phyloP scores from a whole-genome alignment of 805 yeast genomes.

The Saccharomycopsis oosterbeekiorum region DNA sequence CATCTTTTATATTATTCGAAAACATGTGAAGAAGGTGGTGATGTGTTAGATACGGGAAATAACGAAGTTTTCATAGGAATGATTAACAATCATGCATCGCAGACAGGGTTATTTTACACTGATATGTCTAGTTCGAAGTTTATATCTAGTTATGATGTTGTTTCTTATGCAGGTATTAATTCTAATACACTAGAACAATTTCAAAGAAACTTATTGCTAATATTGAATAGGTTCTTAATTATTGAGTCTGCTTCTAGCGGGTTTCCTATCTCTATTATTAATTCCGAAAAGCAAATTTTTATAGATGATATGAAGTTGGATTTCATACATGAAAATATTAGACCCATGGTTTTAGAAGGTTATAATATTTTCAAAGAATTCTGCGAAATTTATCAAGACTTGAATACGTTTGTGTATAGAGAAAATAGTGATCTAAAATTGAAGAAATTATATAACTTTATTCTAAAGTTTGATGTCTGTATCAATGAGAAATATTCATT shows the following conservation, averaged over 20 bases:
- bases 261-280: background rate
- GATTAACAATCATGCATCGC: background rate
- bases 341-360: background rate
- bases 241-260: background rate
- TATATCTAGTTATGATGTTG: background rate
- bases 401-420: background rate
- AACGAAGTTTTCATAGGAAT: background rate
- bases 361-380: background rate
- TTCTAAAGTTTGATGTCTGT: background rate
- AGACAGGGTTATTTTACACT: background rate
- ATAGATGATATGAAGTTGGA: background rate
- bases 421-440: background rate
- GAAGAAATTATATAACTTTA: background rate
- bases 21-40: background rate
- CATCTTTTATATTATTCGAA: background rate
- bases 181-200: background rate
- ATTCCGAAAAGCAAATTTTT: background rate
- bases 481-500: background rate
- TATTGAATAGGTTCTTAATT: background rate
- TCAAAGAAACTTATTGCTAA: background rate
- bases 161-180: background rate
- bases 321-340: background rate
- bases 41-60: background rate
- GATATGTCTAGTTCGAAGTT: background rate
- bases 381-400: background rate